Evolutionary conservation across 306 rosid genomes (phyloP), one percentile per base, ranked within the genome.

Genomic region (Lagenaria siceraria): DNA sequence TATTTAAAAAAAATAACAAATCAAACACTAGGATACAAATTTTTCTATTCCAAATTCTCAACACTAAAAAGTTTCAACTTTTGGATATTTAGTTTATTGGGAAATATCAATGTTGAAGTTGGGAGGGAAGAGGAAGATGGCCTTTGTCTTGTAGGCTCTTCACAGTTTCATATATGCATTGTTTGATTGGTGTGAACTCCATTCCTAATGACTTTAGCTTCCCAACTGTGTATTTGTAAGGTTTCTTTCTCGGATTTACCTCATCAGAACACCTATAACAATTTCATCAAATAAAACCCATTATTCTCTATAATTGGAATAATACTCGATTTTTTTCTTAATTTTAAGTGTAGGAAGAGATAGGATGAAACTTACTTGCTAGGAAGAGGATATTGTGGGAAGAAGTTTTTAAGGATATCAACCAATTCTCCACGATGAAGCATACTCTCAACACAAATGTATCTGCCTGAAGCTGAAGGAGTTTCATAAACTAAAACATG

Each of bases 91-190:
- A 33, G 5, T 4, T 33, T 33, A 33, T 2, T 33, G 36, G 36
- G 36, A 4, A 33, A 33, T 9, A 42, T 49, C 15, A 24, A 21
- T 59, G 65, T 13, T 59, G 36, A 59, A 59, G 1, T 62, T 62
- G 69, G 24, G 83, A 27, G 7, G 83, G 91, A 7, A 82, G 48
- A 58, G 88, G 77, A 84, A 93, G 91, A 82, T 86, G 91, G 10
- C 97, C 98, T 54, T 88, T 91, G 66, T 93, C 90, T 79, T 90
- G 97, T n/a, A 93, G 81, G 82, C 87, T 87, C 89, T 80, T 93
- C 31, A 93, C 97, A 1, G 97, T 88, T 7, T 91, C 98, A 74
- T 93, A 91, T 0, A 93, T 61, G 77, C 91, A 82, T 62, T 91
- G 92, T 80, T 84, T 86, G 74, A 87, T 87, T 14, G 96, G 79